Percentiles rank a stretch among this genome's conserved stretches.
Evolutionary conservation across 345 rosid genomes (phyloP).

Genomic region (Brassica napus): Da-Ae NC_063442.1:6548001-6548500

Average conservation of each 20-base stretch:
- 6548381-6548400: constrained; percentile 30
- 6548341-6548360: constrained; percentile 29
- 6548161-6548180: background rate
- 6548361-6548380: constrained; percentile 49
- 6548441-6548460: constrained; percentile 33
- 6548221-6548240: background rate
- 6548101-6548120: constrained; percentile 2
- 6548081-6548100: constrained; percentile 9
- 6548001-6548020: background rate
- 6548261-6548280: background rate
- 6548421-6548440: constrained; percentile 34
- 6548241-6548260: background rate
- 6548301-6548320: constrained; percentile 39
- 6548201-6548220: constrained; percentile 7
- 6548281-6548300: constrained; percentile 36
- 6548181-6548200: background rate
- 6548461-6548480: constrained; percentile 24
- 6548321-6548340: constrained; percentile 31
- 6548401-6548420: constrained; percentile 21
- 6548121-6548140: background rate
- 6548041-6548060: background rate
- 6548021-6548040: background rate
- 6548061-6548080: background rate
- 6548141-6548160: background rate
- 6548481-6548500: constrained; percentile 49